Percentiles rank a stretch among this genome's conserved stretches.
Conservation (phyloP, 441 rosid species). For the Flueggea neowawraea region DNA sequence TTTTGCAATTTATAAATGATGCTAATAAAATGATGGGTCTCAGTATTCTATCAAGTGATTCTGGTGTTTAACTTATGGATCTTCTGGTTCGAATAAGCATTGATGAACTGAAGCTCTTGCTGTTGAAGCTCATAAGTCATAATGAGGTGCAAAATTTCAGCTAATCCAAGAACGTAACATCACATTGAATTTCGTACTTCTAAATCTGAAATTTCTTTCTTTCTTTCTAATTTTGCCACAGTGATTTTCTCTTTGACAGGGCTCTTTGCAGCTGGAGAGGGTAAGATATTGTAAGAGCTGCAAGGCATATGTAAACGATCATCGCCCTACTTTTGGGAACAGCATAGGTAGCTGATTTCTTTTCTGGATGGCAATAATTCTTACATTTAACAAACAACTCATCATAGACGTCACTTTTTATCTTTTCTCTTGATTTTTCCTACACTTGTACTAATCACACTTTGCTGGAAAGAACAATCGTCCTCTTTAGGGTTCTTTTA, state of each 20-base stretch:
- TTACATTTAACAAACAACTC: no score
- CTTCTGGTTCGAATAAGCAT: constrained; percentile 16
- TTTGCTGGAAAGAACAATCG: constrained; percentile 48
- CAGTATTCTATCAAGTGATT: constrained; percentile 51
- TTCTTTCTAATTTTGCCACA: not conserved
- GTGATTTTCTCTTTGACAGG: constrained; percentile 19
- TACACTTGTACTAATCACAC: not conserved
- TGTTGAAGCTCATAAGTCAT: constrained; percentile 8
- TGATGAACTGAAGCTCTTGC: no score
- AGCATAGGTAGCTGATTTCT: constrained; percentile 40
- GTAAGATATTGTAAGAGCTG: constrained; percentile 52
- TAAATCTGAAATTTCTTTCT: not conserved
- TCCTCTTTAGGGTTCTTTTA: constrained; percentile 49
- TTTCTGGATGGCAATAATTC: no score
- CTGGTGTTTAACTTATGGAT: constrained; percentile 29
- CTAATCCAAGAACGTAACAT: not conserved
- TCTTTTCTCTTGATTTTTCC: not conserved
- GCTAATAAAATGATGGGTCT: not conserved
- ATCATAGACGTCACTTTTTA: no score
- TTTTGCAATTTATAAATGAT: no score
- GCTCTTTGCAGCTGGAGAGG: constrained; percentile 23
- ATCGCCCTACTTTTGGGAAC: constrained; percentile 70
- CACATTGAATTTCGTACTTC: not conserved
- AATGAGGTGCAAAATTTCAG: constrained; percentile 25
- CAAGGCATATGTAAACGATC: constrained; percentile 44